These are phyloP conservation scores for Gamarada debralockiae DNA, from an alignment of 495 filamentous ascomycete species.

Conservation along the genomic window DNA sequence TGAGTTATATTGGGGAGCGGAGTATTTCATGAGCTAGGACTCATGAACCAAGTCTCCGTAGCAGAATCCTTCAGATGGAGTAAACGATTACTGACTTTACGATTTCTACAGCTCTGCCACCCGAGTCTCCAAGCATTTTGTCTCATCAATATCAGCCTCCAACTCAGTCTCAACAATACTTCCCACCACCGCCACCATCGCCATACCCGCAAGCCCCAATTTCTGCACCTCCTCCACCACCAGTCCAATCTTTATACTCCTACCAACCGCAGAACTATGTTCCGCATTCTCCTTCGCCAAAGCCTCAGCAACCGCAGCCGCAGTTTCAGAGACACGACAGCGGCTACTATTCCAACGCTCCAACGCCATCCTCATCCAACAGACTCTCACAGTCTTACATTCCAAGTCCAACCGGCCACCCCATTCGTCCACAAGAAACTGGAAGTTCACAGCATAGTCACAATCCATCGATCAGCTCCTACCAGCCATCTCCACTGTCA, in stretches of 20 bases:
- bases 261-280: background rate
- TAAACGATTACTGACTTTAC: no score
- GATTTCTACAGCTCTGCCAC: background rate
- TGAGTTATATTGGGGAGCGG: no score
- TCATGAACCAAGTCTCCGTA: no score
- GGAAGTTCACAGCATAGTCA: no score
- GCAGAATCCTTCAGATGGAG: no score
- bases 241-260: background rate
- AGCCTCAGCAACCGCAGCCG: background rate
- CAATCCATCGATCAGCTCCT: background rate
- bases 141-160: background rate
- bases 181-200: background rate
- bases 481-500: background rate
- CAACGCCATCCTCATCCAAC: slow-evolving; percentile 1
- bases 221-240: slow-evolving; percentile 1
- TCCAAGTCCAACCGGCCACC: background rate
- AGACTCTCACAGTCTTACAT: background rate
- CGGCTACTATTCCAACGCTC: slow-evolving; percentile 17
- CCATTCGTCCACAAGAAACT: no score
- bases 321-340: slow-evolving; percentile 11
- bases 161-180: background rate
- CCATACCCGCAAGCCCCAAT: background rate
- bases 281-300: background rate
- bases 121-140: background rate
- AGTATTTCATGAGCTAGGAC: no score